A percentile compares a stretch with the other conserved stretches of the same genome.
These are phyloP conservation scores for Venturiaceae sp. DNA, from an alignment of 2,329 filamentous ascomycete species.

Conservation along the genomic window DNA sequence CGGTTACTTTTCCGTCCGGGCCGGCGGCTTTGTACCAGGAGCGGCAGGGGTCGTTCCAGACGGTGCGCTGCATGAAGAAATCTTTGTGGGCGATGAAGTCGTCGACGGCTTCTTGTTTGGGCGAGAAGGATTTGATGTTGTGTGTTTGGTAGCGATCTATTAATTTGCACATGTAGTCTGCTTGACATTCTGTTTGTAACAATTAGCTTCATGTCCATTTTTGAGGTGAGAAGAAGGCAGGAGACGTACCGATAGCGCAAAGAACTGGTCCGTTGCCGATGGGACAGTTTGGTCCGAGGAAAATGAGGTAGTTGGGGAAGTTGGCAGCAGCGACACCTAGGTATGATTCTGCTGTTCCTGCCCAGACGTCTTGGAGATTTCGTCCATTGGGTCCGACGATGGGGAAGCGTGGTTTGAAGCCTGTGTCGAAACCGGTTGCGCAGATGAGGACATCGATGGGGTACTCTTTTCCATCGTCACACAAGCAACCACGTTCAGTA, in stretches of 20 bases:
- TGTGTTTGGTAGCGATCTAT: constrained; percentile 41
- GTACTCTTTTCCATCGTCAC: constrained; percentile 23
- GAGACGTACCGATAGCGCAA: constrained; percentile 26
- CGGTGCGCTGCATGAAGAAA: constrained; percentile 34
- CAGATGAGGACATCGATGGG: constrained; percentile 26
- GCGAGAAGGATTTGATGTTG: constrained; percentile 34
- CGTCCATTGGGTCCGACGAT: constrained; percentile 27
- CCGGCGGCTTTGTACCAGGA: constrained; percentile 31
- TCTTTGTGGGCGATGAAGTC: constrained; percentile 42
- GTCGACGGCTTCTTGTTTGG: constrained; percentile 35
- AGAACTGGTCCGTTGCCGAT: constrained; percentile 33
- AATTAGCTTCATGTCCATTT: background rate
- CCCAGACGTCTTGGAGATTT: constrained; percentile 36
- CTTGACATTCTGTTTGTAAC: constrained; percentile 24
- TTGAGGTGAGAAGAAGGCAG: background rate
- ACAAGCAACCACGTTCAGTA: constrained; percentile 19
- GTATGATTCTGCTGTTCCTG: constrained; percentile 30
- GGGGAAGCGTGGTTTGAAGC: constrained; percentile 35
- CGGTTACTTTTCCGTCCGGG: constrained; percentile 26
- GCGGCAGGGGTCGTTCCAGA: constrained; percentile 35
- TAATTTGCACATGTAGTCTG: constrained; percentile 40
- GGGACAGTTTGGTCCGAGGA: constrained; percentile 31
- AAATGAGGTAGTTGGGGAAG: constrained; percentile 37
- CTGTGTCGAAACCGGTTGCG: constrained; percentile 27
- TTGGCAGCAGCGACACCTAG: constrained; percentile 34